These are phyloP conservation scores for Saitozyma podzolica DNA, from an alignment of 768 basidiomycete species.

Conservation along the genomic window DNA sequence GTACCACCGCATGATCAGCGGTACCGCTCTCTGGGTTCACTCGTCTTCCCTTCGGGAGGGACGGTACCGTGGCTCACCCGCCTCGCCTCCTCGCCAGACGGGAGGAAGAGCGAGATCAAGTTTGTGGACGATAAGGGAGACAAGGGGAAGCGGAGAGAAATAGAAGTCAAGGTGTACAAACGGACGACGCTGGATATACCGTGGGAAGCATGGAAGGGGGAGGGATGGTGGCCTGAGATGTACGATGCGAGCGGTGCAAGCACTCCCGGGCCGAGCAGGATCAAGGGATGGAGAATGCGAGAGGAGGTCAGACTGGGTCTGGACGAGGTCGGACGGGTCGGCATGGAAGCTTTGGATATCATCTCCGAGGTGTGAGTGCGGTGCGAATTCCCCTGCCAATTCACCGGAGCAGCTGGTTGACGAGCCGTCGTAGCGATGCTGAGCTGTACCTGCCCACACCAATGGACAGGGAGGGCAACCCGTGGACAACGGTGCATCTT, in stretches of 20 bases:
- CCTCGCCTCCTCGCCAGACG: constrained; percentile 2
- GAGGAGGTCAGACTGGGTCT: constrained; percentile 41
- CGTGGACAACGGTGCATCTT: constrained; percentile 24
- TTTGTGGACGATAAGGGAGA: neutral
- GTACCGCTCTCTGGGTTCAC: neutral
- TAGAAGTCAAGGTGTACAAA: constrained; percentile 1
- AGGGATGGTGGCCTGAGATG: constrained; percentile 49
- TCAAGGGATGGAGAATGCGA: constrained; percentile 22
- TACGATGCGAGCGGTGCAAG: constrained; percentile 12
- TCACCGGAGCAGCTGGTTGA: neutral
- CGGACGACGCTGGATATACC: constrained; percentile 17
- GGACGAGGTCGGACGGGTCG: constrained; percentile 33
- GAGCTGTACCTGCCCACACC: constrained; percentile 27
- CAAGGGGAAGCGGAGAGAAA: constrained; percentile 11
- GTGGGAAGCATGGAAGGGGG: constrained; percentile 46
- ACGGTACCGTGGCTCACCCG: constrained; percentile 11
- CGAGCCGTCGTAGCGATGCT: constrained; percentile 18
- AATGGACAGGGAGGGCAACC: constrained; percentile 18
- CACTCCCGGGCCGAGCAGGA: constrained; percentile 6
- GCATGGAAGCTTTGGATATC: constrained; percentile 18
- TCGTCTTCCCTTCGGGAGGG: constrained; percentile 7
- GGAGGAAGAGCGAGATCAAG: constrained; percentile 4
- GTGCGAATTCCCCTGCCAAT: neutral
- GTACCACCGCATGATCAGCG: constrained; percentile 1
- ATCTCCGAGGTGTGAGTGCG: constrained; percentile 28